Percentiles rank a stretch among this genome's conserved stretches.
phyloP scores from a whole-genome alignment of 257 asterid genomes.

The Lithospermum erythrorhizon region DNA sequence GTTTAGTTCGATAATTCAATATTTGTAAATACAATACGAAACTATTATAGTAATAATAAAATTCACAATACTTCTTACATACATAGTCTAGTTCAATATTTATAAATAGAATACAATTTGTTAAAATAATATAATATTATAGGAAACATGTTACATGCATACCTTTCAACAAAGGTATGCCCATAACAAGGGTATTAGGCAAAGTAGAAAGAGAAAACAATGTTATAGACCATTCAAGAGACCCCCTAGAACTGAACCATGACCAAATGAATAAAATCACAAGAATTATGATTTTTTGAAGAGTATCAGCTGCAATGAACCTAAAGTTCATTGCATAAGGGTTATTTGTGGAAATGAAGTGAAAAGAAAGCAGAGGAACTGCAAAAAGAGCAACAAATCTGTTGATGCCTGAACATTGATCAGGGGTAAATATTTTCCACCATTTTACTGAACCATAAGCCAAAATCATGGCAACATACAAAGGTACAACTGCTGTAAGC shows the following conservation, averaged over 20 bases:
- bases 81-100: too few species aligned
- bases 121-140: too few species aligned
- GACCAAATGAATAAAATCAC: conserved; percentile 29
- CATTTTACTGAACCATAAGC: conserved; percentile 44
- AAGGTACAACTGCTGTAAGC: conserved; percentile 41
- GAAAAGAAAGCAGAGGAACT: conserved; percentile 39
- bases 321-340: conserved; percentile 43
- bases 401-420: conserved; percentile 42
- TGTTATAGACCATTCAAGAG: conserved; percentile 42
- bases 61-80: too few species aligned
- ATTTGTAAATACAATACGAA: too few species aligned
- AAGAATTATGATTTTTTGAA: conserved; percentile 35
- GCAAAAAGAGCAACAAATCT: conserved; percentile 50
- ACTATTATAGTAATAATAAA: too few species aligned
- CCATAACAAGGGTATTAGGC: conserved; percentile 46
- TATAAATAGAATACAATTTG: too few species aligned
- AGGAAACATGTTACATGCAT: conserved; percentile 16
- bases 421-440: conserved; percentile 43
- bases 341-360: conserved; percentile 36
- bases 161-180: conserved; percentile 39
- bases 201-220: conserved; percentile 35
- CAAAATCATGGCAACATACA: conserved; percentile 41
- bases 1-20: too few species aligned
- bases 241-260: conserved; percentile 30
- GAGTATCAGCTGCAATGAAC: conserved; percentile 42